Percentiles rank a stretch among this genome's conserved stretches.
These are phyloP conservation scores for Rauvolfia tetraphylla DNA, from an alignment of 257 asterid genomes.

Conservation along the genomic window DNA sequence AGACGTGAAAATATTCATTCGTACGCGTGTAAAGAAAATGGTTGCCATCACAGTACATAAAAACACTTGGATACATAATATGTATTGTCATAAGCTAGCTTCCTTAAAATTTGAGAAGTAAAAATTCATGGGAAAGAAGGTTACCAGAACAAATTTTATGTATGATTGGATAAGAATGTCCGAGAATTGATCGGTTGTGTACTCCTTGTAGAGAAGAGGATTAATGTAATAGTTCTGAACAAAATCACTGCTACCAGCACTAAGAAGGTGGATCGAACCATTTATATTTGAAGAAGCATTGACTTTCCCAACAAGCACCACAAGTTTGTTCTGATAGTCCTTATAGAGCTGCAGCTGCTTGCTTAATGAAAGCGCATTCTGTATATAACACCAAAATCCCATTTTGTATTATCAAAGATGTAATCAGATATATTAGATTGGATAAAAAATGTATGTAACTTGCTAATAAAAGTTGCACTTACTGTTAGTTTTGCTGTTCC, in stretches of 20 bases:
- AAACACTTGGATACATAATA: too few species aligned
- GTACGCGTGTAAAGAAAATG: too few species aligned
- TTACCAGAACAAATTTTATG: conserved; percentile 56
- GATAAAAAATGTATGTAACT: not conserved
- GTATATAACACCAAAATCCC: not conserved
- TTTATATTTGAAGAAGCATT: conserved; percentile 69
- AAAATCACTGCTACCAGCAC: conserved; percentile 88
- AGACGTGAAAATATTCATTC: too few species aligned
- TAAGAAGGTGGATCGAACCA: conserved; percentile 66
- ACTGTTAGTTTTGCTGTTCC: conserved; percentile 61
- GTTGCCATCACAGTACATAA: too few species aligned
- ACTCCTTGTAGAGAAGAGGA: conserved; percentile 62
- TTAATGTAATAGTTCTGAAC: conserved; percentile 72
- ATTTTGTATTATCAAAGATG: not conserved
- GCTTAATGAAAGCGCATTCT: conserved; percentile 67
- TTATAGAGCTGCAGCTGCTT: conserved; percentile 67
- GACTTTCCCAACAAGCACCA: conserved; percentile 53
- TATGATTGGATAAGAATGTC: conserved; percentile 61
- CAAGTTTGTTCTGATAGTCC: conserved; percentile 62
- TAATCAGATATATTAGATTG: not conserved
- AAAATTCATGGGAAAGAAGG: not conserved
- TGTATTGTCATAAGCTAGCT: too few species aligned
- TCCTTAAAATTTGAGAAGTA: too few species aligned
- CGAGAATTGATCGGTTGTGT: conserved; percentile 66
- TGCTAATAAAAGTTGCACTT: conserved; percentile 9